These are phyloP conservation scores for Thuja plicata DNA, from an alignment of 83 land plant species.

Conservation along the genomic window DNA sequence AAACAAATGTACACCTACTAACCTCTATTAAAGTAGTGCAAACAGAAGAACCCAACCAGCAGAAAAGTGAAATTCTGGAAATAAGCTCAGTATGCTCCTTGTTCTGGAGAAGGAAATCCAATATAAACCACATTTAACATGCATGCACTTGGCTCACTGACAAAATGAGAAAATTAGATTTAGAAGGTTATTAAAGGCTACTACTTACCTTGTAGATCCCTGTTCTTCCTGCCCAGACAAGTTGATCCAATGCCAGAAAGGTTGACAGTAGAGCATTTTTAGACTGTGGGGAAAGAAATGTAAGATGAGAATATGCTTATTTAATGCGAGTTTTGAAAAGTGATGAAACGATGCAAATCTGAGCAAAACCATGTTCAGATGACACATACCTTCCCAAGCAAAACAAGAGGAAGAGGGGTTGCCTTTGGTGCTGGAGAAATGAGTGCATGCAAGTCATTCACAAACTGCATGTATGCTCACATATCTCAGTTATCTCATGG, in stretches of 20 bases:
- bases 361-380: not conserved
- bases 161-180: not conserved
- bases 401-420: constrained; percentile 72
- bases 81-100: constrained; percentile 72
- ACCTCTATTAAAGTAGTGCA: constrained; percentile 87
- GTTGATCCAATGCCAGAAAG: constrained; percentile 87
- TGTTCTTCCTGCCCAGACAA: constrained; percentile 93
- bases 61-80: constrained; percentile 79
- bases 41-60: constrained; percentile 81
- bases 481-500: not conserved
- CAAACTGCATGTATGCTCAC: constrained; percentile 46
- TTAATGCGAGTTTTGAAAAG: not conserved
- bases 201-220: constrained; percentile 84
- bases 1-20: constrained; percentile 15
- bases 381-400: constrained; percentile 71
- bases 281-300: constrained; percentile 47
- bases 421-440: constrained; percentile 63
- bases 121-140: not conserved
- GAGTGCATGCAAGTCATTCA: constrained; percentile 80
- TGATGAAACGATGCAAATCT: not conserved
- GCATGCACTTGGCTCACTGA: not conserved
- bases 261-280: constrained; percentile 93
- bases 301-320: not conserved
- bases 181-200: not conserved
- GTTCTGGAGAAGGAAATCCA: constrained; percentile 40